These are phyloP conservation scores for Penicillium sp. DNA, from an alignment of 2,329 filamentous ascomycete species.

Conservation along the genomic window DNA sequence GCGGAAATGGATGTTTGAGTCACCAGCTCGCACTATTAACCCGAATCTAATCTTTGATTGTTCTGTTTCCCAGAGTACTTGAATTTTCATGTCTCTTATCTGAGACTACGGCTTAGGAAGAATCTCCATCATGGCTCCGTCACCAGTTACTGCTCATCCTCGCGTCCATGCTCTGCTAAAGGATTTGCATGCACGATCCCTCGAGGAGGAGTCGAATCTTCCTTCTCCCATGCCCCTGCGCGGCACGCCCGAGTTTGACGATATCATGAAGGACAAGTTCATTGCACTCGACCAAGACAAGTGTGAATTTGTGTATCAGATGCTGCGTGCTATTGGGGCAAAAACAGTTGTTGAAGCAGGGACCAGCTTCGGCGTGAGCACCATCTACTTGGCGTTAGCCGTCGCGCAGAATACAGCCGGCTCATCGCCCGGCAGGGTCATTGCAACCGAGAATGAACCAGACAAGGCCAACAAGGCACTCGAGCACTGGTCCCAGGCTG, in stretches of 20 bases:
- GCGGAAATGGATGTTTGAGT: too few relatives aligned
- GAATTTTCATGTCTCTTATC: too few relatives aligned
- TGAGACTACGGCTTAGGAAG: too few relatives aligned
- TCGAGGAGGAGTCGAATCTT: too few relatives aligned
- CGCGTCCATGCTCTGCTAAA: too few relatives aligned
- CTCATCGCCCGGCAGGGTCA: slow-evolving; percentile 46
- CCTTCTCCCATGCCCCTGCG: too few relatives aligned
- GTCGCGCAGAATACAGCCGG: slow-evolving; percentile 48
- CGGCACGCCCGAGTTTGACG: slow-evolving; percentile 25
- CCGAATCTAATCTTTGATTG: too few relatives aligned
- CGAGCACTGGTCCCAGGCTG: slow-evolving; percentile 55
- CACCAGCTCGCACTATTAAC: too few relatives aligned
- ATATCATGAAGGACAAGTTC: slow-evolving; percentile 55
- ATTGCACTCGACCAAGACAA: slow-evolving; percentile 61
- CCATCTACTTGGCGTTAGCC: slow-evolving; percentile 61
- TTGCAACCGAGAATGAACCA: slow-evolving; percentile 60
- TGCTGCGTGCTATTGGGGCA: slow-evolving; percentile 51
- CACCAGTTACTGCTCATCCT: too few relatives aligned
- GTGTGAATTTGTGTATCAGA: slow-evolving; percentile 56
- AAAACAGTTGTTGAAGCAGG: slow-evolving; percentile 58
- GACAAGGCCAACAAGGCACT: slow-evolving; percentile 46
- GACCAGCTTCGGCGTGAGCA: slow-evolving; percentile 61
- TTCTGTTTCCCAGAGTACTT: too few relatives aligned
- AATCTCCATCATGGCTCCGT: too few relatives aligned
- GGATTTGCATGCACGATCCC: too few relatives aligned